Evolutionary conservation across 352 stramenopile species (phyloP).

Genomic region (Elongisporangium undulatum): DNA sequence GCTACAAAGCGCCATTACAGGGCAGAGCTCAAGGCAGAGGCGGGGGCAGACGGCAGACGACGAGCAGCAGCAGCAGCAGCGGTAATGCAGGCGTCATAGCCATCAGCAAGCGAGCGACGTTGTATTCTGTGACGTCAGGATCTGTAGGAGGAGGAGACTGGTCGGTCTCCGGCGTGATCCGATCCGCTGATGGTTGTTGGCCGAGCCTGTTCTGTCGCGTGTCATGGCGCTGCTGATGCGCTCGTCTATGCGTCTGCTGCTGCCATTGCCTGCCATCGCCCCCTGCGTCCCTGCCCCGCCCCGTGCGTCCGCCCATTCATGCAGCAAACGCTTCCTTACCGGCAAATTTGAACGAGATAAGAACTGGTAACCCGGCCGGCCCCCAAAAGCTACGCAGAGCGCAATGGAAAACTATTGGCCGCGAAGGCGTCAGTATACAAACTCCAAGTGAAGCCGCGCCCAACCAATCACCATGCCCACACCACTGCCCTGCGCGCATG

Average conservation of each 20-base stretch:
- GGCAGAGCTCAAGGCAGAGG: not conserved
- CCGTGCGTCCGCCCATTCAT: not conserved
- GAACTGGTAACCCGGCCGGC: constrained; percentile 42
- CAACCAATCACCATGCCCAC: constrained; percentile 29
- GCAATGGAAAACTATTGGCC: constrained; percentile 74
- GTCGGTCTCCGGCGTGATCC: no score
- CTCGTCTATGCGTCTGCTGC: not conserved
- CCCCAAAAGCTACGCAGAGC: constrained; percentile 2
- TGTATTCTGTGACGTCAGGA: not conserved
- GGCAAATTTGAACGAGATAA: constrained; percentile 80
- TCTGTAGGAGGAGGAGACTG: no score
- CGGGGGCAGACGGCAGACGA: not conserved
- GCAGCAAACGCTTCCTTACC: constrained; percentile 27
- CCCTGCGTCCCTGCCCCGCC: not conserved
- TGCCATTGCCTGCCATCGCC: not conserved
- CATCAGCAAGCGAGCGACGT: not conserved
- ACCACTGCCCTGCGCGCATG: no score
- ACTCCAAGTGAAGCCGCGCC: constrained; percentile 28
- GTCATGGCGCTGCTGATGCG: not conserved
- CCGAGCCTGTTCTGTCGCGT: not conserved
- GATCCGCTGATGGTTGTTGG: not conserved
- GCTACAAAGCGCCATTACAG: not conserved
- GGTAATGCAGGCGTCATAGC: no score
- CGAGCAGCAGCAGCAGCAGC: no score
- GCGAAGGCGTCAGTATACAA: constrained; percentile 71